Base-by-base conservation (phyloP, 2,329 filamentous ascomycete species). In the Curvularia verruculosa region DNA sequence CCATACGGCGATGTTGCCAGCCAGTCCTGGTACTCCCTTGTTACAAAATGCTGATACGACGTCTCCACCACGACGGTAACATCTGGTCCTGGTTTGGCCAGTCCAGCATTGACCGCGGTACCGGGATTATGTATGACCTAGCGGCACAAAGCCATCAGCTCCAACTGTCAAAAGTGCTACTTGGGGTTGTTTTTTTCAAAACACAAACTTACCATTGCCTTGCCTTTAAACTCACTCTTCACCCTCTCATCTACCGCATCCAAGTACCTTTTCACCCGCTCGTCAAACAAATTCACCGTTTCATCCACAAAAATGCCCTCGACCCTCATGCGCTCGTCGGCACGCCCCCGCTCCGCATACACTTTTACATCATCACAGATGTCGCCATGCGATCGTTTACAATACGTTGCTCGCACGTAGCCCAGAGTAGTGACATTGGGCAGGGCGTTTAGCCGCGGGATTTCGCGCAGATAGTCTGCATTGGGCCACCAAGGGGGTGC, bases 271-370 rank as follows among this genome's bases (percentile, higher is more conserved):
- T 66, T 65, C 12, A 36, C 58, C 13, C 61, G 46, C 8, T 63
- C 37, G 1, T 63, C 58, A 18, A 54, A 71, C 15, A 67, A 15
- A 49, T 70, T 66, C 1, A 81, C 80, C 10, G 79, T 79, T 68
- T 84, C 82, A 60, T 84, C 82, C 40, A 84, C 79, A 66, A 84
- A 83, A 59, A 84, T 81, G 48, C 82, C 82, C 44, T 75, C 72
- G 54, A 84, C 66, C 18, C 73, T 71, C 36, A 83, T 68, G 6
- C 69, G 69, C 15, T 60, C 67, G 3, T 54, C 23, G 3, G 59
- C 40, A 37, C 64, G 68, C 39, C 70, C 69, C 78, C 82, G 83
- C 9, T 64, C 71, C 8, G 76, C 77, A 59, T 84, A 84, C 5
- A 68, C 75, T 34, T 74, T 73, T 41, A 84, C 76, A 56, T 84